phyloP scores from a whole-genome alignment of 805 yeast species.

The Wickerhamiella allomyrinae region DNA sequence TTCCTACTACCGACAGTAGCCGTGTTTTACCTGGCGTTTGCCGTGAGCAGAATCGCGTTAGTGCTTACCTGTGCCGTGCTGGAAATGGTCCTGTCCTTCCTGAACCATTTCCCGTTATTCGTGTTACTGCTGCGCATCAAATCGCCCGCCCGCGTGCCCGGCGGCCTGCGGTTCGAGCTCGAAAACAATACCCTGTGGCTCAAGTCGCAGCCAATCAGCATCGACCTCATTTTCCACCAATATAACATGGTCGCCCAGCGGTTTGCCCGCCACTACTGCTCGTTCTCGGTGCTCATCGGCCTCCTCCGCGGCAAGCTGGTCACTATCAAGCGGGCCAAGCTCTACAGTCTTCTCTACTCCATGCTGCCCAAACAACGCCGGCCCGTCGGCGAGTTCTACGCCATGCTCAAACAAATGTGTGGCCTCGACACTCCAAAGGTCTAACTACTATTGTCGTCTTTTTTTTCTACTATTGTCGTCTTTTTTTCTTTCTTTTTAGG shows the following conservation, averaged over 20 bases:
- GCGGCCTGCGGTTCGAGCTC: conserved; percentile 32
- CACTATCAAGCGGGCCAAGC: conserved; percentile 33
- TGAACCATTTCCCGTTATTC: conserved; percentile 81
- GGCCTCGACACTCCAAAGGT: too few relatives aligned
- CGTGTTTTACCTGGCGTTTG: conserved; percentile 71
- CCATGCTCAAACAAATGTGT: conserved; percentile 2
- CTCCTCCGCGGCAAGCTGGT: conserved; percentile 35
- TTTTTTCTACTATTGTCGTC: too few relatives aligned
- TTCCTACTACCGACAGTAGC: conserved; percentile 76
- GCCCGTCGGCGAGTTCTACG: conserved; percentile 12
- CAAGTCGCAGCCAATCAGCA: conserved; percentile 32
- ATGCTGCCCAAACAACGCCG: conserved; percentile 34
- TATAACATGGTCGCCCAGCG: conserved; percentile 30
- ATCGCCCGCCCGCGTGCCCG: conserved; percentile 57
- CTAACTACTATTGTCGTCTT: too few relatives aligned
- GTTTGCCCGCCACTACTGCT: conserved; percentile 31
- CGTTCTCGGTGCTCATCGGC: conserved; percentile 28
- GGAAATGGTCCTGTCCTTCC: conserved; percentile 45
- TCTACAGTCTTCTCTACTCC: conserved; percentile 40
- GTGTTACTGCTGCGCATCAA: conserved; percentile 65
- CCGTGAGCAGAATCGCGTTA: conserved; percentile 39
- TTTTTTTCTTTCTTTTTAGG: too few relatives aligned
- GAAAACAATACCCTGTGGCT: conserved; percentile 15
- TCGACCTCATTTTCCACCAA: conserved; percentile 35
- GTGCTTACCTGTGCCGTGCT: conserved; percentile 36